phyloP scores from a whole-genome alignment of 345 rosid genomes.

The Ricinus communis region DNA sequence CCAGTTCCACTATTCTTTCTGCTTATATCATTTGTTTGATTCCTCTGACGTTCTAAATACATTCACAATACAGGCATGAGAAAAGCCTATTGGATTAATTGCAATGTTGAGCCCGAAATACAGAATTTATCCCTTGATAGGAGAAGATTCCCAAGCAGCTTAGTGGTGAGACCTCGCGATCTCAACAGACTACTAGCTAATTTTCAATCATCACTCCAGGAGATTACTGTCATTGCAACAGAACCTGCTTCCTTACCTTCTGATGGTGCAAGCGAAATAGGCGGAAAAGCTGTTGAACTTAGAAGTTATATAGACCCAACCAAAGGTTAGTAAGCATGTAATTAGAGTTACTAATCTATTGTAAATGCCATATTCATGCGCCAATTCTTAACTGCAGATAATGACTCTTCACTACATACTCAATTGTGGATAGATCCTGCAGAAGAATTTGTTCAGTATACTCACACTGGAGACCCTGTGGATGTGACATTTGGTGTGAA shows the following conservation, averaged over 20 bases:
- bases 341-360: conserved; percentile 6
- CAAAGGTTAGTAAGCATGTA: conserved; percentile 48
- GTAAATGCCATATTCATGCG: conserved; percentile 19
- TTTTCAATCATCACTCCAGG: conserved; percentile 97
- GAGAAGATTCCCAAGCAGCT: conserved; percentile 60
- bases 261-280: conserved; percentile 72
- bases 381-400: conserved; percentile 49
- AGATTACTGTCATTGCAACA: conserved; percentile 86
- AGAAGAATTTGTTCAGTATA: conserved; percentile 86
- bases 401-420: conserved; percentile 72
- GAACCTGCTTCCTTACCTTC: conserved; percentile 60
- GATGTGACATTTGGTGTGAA: conserved; percentile 89
- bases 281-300: conserved; percentile 93
- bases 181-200: conserved; percentile 81
- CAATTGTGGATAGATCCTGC: conserved; percentile 96
- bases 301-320: conserved; percentile 87
- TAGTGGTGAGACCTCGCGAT: conserved; percentile 81
- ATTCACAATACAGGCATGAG: conserved; percentile 52
- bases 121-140: conserved; percentile 88
- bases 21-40: neutral
- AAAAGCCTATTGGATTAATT: conserved; percentile 81
- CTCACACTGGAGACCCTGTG: conserved; percentile 75
- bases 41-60: neutral
- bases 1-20: neutral
- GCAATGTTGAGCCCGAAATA: conserved; percentile 86